A percentile compares a stretch with the other conserved stretches of the same genome.
phyloP scores from a whole-genome alignment of 2,329 filamentous ascomycete species.

The Arthrobotrys musiformis region DNA sequence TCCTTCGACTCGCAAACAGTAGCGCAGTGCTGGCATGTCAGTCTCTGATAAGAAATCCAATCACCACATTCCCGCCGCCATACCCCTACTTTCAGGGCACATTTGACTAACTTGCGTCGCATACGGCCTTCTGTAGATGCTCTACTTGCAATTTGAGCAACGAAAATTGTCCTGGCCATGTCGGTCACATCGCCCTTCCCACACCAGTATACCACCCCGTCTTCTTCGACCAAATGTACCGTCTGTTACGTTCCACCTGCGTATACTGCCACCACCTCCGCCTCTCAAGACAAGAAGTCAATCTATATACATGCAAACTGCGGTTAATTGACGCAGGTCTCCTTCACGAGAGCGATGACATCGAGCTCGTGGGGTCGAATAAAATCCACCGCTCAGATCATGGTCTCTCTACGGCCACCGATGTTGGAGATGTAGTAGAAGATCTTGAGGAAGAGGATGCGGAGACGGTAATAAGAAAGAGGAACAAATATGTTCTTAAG shows the following conservation, averaged over 20 bases:
- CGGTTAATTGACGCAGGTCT: constrained; percentile 86
- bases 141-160: constrained; percentile 89
- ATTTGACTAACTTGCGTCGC: not conserved
- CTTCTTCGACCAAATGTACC: constrained; percentile 91
- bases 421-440: constrained; percentile 63
- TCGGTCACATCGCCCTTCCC: constrained; percentile 93
- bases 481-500: constrained; percentile 75
- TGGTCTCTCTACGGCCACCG: constrained; percentile 51
- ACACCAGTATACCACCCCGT: constrained; percentile 95
- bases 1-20: not conserved
- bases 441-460: constrained; percentile 74
- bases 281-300: constrained; percentile 78
- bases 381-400: constrained; percentile 56
- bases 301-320: constrained; percentile 84
- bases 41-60: not conserved
- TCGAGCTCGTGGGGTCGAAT: constrained; percentile 59
- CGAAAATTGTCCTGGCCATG: constrained; percentile 86
- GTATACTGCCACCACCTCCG: constrained; percentile 89
- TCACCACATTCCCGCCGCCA: not conserved
- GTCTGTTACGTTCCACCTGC: constrained; percentile 86
- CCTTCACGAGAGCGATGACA: constrained; percentile 74
- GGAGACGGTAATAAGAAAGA: constrained; percentile 68
- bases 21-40: constrained; percentile 30
- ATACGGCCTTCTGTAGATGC: constrained; percentile 71
- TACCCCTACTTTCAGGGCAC: not conserved